A percentile compares a stretch with the other conserved stretches of the same genome.
phyloP scores from a whole-genome alignment of 2,329 filamentous ascomycete genomes.

The Diaporthe australafricana region DNA sequence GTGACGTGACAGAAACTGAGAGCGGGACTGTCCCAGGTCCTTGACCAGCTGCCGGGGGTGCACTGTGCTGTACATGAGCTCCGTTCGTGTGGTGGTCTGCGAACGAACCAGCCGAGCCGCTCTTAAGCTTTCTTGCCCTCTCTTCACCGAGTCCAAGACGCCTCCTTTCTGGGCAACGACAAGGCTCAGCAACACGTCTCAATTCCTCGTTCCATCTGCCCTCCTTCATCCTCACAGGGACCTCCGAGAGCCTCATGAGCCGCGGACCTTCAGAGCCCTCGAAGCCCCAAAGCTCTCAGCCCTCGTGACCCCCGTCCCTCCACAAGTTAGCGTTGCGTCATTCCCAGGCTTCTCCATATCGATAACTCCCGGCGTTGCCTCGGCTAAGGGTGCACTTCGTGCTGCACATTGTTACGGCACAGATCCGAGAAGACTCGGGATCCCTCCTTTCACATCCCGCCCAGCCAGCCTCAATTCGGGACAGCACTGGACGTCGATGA shows the following conservation, averaged over 20 bases:
- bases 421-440: conserved; percentile 5
- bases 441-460: neutral
- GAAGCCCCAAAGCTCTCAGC: neutral
- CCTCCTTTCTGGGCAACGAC: conserved; percentile 14
- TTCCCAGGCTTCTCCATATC: conserved; percentile 29
- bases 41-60: conserved; percentile 6
- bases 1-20: conserved; percentile 12
- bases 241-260: neutral
- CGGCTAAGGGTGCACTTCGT: conserved; percentile 34
- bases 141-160: conserved; percentile 3
- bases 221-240: neutral
- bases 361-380: conserved; percentile 37
- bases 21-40: conserved; percentile 11
- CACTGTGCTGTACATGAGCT: conserved; percentile 11
- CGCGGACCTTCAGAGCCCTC: neutral
- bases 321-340: conserved; percentile 28
- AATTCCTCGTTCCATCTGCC: neutral
- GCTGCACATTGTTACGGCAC: conserved; percentile 13
- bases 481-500: conserved; percentile 31
- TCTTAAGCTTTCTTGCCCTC: conserved; percentile 18
- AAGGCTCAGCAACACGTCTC: conserved; percentile 2
- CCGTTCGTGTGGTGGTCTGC: conserved; percentile 22
- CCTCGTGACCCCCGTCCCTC: conserved; percentile 29
- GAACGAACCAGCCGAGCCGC: conserved; percentile 12
- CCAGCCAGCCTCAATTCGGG: neutral